These are phyloP conservation scores for Jamesozyma piceae DNA, from an alignment of 805 yeast species.

Conservation along the genomic window DNA sequence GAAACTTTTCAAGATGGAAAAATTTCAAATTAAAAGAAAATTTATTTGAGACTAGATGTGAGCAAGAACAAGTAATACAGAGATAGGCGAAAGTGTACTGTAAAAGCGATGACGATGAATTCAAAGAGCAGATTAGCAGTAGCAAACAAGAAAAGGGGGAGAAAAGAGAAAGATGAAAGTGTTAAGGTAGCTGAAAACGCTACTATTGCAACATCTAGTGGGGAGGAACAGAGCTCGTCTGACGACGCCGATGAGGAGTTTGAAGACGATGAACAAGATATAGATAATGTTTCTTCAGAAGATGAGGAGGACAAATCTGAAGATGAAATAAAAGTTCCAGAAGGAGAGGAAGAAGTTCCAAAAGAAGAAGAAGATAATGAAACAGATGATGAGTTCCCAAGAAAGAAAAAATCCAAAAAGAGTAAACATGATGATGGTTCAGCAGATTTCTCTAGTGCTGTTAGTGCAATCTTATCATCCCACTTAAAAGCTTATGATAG, in stretches of 20 bases:
- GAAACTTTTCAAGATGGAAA: not conserved
- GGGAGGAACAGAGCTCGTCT: not conserved
- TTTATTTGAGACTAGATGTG: too few species aligned
- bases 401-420: conserved; percentile 46
- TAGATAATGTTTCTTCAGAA: too few species aligned
- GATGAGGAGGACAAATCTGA: conserved; percentile 6
- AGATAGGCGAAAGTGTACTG: not conserved
- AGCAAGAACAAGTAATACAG: too few species aligned
- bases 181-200: not conserved
- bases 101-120: not conserved
- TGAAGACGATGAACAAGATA: conserved; percentile 15
- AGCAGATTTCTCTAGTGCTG: conserved; percentile 68
- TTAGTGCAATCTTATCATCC: conserved; percentile 75
- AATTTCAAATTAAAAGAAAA: too few species aligned
- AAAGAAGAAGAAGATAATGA: conserved; percentile 20
- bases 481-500: conserved; percentile 82
- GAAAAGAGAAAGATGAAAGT: too few species aligned
- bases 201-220: not conserved
- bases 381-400: conserved; percentile 35
- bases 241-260: conserved; percentile 8
- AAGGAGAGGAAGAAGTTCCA: conserved; percentile 16
- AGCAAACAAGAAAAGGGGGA: not conserved
- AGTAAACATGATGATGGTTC: conserved; percentile 61
- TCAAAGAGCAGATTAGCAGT: conserved; percentile 2
- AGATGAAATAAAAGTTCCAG: too few species aligned